A percentile compares a stretch with the other conserved stretches of the same genome.
These are phyloP conservation scores for Diaporthe sp. DNA, from an alignment of 2,329 filamentous ascomycete genomes.

Conservation along the genomic window DNA sequence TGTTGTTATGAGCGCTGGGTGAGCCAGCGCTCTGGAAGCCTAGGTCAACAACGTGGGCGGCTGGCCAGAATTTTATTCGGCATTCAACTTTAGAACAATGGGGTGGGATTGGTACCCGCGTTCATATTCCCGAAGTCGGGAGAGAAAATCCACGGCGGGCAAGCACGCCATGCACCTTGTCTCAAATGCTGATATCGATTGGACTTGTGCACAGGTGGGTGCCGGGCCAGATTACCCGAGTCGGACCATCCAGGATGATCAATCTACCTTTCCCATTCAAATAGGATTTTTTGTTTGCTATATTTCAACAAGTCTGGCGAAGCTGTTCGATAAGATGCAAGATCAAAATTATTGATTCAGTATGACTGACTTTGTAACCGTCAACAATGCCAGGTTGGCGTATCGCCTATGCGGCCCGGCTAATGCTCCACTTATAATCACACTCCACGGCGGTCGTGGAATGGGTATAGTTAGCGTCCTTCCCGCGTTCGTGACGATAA, in stretches of 20 bases:
- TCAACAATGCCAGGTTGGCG: constrained; percentile 48
- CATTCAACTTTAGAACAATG: too few species aligned
- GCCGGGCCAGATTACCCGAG: background rate
- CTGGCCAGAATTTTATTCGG: background rate
- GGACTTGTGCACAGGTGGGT: too few species aligned
- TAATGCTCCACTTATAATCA: constrained; percentile 47
- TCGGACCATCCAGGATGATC: background rate
- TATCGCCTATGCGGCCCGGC: constrained; percentile 45
- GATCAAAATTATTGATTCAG: background rate
- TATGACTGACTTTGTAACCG: constrained; percentile 41
- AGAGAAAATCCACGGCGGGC: background rate
- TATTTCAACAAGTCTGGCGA: background rate
- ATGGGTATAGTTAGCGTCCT: constrained; percentile 41
- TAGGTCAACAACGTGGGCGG: background rate
- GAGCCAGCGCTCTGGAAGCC: background rate
- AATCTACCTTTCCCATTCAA: background rate
- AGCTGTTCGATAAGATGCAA: background rate
- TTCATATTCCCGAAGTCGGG: background rate
- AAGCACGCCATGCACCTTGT: background rate
- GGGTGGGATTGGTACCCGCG: too few species aligned
- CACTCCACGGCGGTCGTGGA: constrained; percentile 50
- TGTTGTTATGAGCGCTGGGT: background rate
- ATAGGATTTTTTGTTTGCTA: too few species aligned
- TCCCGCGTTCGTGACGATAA: background rate
- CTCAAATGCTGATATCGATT: background rate